Evolutionary conservation across 495 filamentous ascomycete species (phyloP), one percentile per base, ranked within the genome.

Genomic region (Daldinia caldariorum): DNA sequence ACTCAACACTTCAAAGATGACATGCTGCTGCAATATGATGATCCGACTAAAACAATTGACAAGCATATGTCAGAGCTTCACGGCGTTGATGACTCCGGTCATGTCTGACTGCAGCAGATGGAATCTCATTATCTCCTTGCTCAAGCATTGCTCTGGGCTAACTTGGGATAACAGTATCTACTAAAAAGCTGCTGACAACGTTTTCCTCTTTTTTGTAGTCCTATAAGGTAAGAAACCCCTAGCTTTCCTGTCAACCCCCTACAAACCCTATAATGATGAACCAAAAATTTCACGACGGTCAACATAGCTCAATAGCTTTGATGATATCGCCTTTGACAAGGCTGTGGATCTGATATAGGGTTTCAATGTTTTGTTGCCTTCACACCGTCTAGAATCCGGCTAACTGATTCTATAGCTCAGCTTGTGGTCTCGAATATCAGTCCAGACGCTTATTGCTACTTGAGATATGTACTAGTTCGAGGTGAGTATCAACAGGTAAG

Each of bases 261-360:
- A 16, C 14, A 38, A 58, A 47, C 31, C 63, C 61, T 78, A 70
- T 63, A 74, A 84, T 83, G 83, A 92, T 91, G 91, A 95, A 93
- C 90, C 91, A 82, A 67, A 76, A 78, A 80, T 89, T 90, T 97
- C 93, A 97, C 94, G 93, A 97, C 93, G 93, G 93, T 97, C 93
- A 92, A 90, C 94, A 92, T 94, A 97, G 87, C 89, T 84, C 72
- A 61, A 88, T 76, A 85, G 88, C 86, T 83, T 92, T 96, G 92
- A 94, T 94, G 92, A 94, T 84, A 90, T 83, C 83, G 90, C 92
- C 92, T 88, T 87, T 94, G 92, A 95, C 92, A 90, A 83, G 92
- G 92, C 90, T 74, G 81, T 82, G 73, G 76, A 84, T 85, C 89
- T 92, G 89, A 90, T 77, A 82, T 61, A 70, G 74, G 72, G 65